A percentile compares a stretch with the other conserved stretches of the same genome.
These are phyloP conservation scores for Fomitiporia mediterranea DNA, from an alignment of 1,284 basidiomycete genomes.

Conservation along the genomic window DNA sequence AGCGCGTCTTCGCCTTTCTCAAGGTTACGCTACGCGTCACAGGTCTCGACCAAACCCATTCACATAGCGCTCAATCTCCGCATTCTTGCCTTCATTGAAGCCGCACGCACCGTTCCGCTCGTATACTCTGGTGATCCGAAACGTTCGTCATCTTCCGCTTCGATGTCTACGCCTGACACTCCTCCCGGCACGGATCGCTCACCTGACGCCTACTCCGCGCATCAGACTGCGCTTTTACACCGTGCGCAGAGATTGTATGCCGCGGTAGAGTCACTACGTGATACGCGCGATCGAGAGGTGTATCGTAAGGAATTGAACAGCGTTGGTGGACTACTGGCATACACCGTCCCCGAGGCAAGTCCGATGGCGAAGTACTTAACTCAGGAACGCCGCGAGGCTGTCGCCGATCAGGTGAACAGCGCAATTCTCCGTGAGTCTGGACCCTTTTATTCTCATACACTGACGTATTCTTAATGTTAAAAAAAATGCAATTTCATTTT, in stretches of 20 bases:
- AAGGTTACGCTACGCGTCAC: conserved; percentile 43
- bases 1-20: conserved; percentile 13
- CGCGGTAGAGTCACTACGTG: conserved; percentile 47
- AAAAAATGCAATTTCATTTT: no score
- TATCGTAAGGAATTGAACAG: conserved; percentile 68
- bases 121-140: conserved; percentile 32
- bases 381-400: conserved; percentile 65
- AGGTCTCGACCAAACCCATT: conserved; percentile 60
- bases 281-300: conserved; percentile 46
- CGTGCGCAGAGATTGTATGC: conserved; percentile 60
- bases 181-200: conserved; percentile 11
- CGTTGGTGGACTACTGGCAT: conserved; percentile 74
- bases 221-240: conserved; percentile 44
- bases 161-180: neutral
- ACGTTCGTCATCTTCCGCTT: conserved; percentile 19
- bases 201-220: conserved; percentile 17
- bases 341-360: conserved; percentile 67
- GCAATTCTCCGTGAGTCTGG: conserved; percentile 57
- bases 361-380: conserved; percentile 65
- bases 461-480: conserved; percentile 9
- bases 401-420: conserved; percentile 83
- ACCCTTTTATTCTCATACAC: neutral
- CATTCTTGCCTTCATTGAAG: conserved; percentile 79
- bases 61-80: conserved; percentile 80
- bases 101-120: conserved; percentile 67